A percentile compares a stretch with the other conserved stretches of the same genome.
These are phyloP conservation scores for Eutreptiella sp. DNA, from an alignment of 208 protist genomes.

Conservation along the genomic window DNA sequence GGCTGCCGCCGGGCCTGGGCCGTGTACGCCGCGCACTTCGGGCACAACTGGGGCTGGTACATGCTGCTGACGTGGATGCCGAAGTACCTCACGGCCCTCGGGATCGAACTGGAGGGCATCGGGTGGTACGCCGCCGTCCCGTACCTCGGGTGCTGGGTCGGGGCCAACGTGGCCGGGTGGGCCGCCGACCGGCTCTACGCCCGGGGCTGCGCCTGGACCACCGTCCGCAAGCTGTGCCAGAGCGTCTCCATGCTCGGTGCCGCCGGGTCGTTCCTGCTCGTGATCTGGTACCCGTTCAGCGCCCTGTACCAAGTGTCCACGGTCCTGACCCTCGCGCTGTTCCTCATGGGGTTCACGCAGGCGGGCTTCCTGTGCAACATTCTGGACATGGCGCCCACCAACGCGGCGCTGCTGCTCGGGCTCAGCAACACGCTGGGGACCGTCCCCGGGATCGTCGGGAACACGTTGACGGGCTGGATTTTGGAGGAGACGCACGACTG, in stretches of 20 bases:
- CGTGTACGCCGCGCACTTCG: constrained; percentile 13
- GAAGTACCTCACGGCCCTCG: constrained; percentile 5
- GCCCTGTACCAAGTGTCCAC: too few species aligned
- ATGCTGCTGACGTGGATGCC: constrained; percentile 20
- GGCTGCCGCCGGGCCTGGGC: background rate
- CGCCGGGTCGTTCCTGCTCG: background rate
- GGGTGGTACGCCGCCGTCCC: background rate
- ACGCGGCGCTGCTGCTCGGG: constrained; percentile 14
- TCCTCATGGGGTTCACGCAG: too few species aligned
- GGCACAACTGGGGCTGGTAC: constrained; percentile 15
- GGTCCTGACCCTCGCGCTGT: too few species aligned
- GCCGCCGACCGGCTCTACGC: background rate
- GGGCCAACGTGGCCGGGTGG: background rate
- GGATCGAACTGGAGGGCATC: constrained; percentile 3
- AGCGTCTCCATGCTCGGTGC: background rate
- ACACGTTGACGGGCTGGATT: too few species aligned
- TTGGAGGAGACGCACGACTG: too few species aligned
- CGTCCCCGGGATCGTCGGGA: constrained; percentile 27
- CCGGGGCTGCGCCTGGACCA: background rate
- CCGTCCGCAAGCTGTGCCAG: constrained; percentile 1
- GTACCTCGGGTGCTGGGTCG: background rate
- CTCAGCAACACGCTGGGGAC: constrained; percentile 27
- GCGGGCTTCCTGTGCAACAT: too few species aligned
- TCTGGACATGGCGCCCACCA: constrained; percentile 11
- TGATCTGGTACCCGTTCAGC: too few species aligned